phyloP scores from a whole-genome alignment of 257 asterid genomes.

The Penstemon eatonii region DNA sequence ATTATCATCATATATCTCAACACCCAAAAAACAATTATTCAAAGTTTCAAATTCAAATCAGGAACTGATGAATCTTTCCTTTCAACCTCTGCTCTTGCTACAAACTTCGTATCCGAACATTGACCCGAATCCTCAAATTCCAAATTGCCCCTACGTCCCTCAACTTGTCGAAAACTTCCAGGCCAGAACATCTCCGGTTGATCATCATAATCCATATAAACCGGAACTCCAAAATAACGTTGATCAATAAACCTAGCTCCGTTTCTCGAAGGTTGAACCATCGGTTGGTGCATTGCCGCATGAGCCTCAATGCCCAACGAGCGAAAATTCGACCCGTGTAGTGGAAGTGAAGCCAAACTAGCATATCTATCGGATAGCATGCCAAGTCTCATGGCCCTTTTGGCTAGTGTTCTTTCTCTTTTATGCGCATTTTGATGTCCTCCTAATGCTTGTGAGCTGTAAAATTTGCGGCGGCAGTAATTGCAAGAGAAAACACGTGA shows the following conservation, averaged over 20 bases:
- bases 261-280: constrained; percentile 36
- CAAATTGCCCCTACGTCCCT: constrained; percentile 36
- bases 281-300: constrained; percentile 57
- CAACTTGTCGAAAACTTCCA: constrained; percentile 77
- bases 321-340: constrained; percentile 67
- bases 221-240: constrained; percentile 60
- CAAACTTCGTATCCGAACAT: constrained; percentile 42
- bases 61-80: constrained; percentile 58
- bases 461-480: constrained; percentile 85
- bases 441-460: constrained; percentile 93
- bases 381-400: constrained; percentile 86
- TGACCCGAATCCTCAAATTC: constrained; percentile 39
- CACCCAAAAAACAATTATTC: constrained; percentile 1
- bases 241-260: constrained; percentile 71
- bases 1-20: too few relatives aligned
- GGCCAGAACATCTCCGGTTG: constrained; percentile 70
- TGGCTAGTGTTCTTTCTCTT: constrained; percentile 84
- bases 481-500: constrained; percentile 85
- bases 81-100: constrained; percentile 41
- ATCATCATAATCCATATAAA: constrained; percentile 59
- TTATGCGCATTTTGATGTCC: constrained; percentile 98
- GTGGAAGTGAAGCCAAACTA: constrained; percentile 79
- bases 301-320: constrained; percentile 87
- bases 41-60: constrained; percentile 80
- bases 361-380: constrained; percentile 80